Evolutionary conservation across 495 filamentous ascomycete species (phyloP), one percentile per base, ranked within the genome.

Genomic region (Penicillium argentinense): DNA sequence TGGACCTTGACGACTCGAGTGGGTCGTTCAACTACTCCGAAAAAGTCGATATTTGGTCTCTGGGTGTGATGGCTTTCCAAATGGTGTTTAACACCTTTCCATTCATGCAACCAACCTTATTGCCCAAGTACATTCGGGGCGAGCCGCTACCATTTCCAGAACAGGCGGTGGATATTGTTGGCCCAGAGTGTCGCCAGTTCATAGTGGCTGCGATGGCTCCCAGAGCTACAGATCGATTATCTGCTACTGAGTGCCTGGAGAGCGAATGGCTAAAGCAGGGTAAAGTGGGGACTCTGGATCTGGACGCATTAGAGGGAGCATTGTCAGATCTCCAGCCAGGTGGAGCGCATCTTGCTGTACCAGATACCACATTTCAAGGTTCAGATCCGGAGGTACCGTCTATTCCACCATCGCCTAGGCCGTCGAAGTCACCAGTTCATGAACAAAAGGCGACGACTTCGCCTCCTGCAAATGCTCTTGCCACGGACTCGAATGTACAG

Each of bases 1-100:
- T 18, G 6, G 33, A 21, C 12, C 23, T 38, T 16, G 23, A 39
- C 4, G 36, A 39, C 3, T 4, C 3, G 9, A 38, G 27, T 19
- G 2, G 24, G 16, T 16, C 33, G 6, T 14, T 13, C 8, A 9
- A 12, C 25, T 40, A 37, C 17, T 39, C 45, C 11, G 34, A 39
- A 26, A 47, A 38, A n/a, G 25, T 47, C 18, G 45, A 47, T 17
- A 47, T 47, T 13, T 47, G 45, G 45, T 25, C 45, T 3, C 25
- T 47, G 17, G 45, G 45, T 13, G 36, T 40, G 13, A 47, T 38
- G 1, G 27, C 29, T 1, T 47, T 27, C 27, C 33, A 39, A 9
- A 39, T 47, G 34, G 11, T 47, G 13, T 47, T 47, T 14, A 11
- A 47, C 19, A 12, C 22, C 1, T 47, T 30, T 27, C 45, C 45